Conservation (phyloP, 129 eudicot genomes). For the Centella asiatica region DNA sequence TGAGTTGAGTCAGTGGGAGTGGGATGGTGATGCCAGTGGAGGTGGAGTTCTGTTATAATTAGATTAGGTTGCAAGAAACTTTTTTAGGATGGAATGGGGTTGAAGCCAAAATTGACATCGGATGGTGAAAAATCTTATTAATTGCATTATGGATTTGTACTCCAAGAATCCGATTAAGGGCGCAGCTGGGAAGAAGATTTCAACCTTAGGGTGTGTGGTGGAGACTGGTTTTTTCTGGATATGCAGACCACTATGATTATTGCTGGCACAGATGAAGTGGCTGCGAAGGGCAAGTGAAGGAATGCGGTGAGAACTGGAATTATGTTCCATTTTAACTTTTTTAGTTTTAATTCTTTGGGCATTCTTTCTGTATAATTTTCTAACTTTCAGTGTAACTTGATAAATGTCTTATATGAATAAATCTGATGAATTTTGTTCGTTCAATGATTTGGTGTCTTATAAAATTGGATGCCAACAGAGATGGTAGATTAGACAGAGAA, state of each 20-base stretch:
- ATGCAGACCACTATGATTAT: slow-evolving; percentile 84
- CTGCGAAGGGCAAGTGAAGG: slow-evolving; percentile 71
- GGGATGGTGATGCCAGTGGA: slow-evolving; percentile 99
- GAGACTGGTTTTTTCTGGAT: slow-evolving; percentile 88
- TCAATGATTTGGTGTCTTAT: too few species aligned
- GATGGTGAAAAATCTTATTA: slow-evolving; percentile 79
- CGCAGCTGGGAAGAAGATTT: slow-evolving; percentile 73
- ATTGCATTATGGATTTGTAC: slow-evolving; percentile 88
- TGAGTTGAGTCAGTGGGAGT: slow-evolving; percentile 69
- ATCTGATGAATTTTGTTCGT: neutral
- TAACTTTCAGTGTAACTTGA: slow-evolving; percentile 1
- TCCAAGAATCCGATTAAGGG: slow-evolving; percentile 81
- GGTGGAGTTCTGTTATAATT: slow-evolving; percentile 85
- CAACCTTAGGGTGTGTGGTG: slow-evolving; percentile 79
- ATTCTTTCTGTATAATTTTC: neutral
- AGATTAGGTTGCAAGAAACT: slow-evolving; percentile 49
- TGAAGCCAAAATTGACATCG: slow-evolving; percentile 74
- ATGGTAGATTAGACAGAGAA: neutral
- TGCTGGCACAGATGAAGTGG: slow-evolving; percentile 75
- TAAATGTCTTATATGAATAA: slow-evolving; percentile 2
- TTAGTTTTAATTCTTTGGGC: neutral
- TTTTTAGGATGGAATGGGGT: slow-evolving; percentile 65
- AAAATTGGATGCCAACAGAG: too few species aligned
- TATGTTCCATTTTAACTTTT: neutral
- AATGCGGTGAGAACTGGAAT: slow-evolving; percentile 19